These are phyloP conservation scores for Boletus insuetus DNA, from an alignment of 768 basidiomycete genomes.

Conservation along the genomic window DNA sequence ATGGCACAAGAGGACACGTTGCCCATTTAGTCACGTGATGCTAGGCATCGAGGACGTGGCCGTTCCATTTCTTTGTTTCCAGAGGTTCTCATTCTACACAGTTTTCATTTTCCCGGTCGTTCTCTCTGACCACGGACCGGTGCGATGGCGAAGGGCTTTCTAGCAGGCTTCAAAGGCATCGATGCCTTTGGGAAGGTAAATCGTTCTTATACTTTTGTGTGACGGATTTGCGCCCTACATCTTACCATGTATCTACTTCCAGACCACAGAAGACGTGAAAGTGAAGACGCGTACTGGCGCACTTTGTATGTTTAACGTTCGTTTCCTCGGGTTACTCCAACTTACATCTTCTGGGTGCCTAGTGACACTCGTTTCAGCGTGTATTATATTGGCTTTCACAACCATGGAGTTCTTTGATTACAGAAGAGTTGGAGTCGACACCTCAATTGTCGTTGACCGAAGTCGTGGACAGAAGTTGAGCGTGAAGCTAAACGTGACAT, in stretches of 20 bases:
- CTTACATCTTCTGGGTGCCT: slow-evolving; percentile 7
- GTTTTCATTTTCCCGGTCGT: slow-evolving; percentile 9
- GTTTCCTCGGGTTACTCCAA: background rate
- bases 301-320: slow-evolving; percentile 56
- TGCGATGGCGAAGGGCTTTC: slow-evolving; percentile 75
- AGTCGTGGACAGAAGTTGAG: slow-evolving; percentile 93
- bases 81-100: slow-evolving; percentile 3
- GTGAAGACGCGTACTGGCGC: slow-evolving; percentile 96
- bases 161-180: slow-evolving; percentile 80
- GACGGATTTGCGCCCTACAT: slow-evolving; percentile 3
- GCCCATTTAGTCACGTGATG: slow-evolving; percentile 24
- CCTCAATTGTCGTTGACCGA: slow-evolving; percentile 92
- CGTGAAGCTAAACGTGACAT: slow-evolving; percentile 89
- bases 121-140: slow-evolving; percentile 21
- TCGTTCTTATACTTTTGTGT: background rate
- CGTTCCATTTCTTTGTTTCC: background rate
- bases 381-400: slow-evolving; percentile 89
- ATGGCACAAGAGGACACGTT: slow-evolving; percentile 25
- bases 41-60: background rate
- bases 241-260: slow-evolving; percentile 10
- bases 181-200: slow-evolving; percentile 99
- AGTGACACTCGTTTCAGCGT: slow-evolving; percentile 92
- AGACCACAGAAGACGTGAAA: slow-evolving; percentile 99
- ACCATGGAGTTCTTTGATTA: slow-evolving; percentile 97
- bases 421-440: slow-evolving; percentile 79